phyloP scores from a whole-genome alignment of 805 yeast species.

The Yamadazyma sp. region DNA sequence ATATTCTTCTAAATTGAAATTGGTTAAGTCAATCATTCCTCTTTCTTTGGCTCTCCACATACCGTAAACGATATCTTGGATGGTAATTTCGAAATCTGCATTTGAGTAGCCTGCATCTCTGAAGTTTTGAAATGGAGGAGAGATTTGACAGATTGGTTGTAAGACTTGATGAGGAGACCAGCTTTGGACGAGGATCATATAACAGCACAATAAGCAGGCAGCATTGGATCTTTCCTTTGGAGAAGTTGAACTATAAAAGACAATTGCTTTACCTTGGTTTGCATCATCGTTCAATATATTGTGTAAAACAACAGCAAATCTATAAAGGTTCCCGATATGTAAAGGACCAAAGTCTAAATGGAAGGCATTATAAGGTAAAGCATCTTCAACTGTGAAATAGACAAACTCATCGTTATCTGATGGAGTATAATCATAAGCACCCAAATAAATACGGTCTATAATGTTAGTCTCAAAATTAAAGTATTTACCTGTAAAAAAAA shows the following conservation, averaged over 20 bases:
- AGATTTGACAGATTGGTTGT: slow-evolving; percentile 89
- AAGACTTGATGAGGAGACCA: slow-evolving; percentile 99
- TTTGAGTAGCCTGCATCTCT: slow-evolving; percentile 97
- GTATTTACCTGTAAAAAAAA: too few species aligned
- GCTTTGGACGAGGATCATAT: slow-evolving; percentile 90
- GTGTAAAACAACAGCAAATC: slow-evolving; percentile 93
- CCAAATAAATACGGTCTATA: slow-evolving; percentile 72
- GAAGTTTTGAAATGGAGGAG: slow-evolving; percentile 91
- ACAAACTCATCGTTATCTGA: slow-evolving; percentile 71
- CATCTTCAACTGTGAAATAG: slow-evolving; percentile 88
- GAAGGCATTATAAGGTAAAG: slow-evolving; percentile 90
- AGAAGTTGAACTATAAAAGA: slow-evolving; percentile 80
- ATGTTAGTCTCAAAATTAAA: slow-evolving; percentile 21
- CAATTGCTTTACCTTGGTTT: slow-evolving; percentile 85
- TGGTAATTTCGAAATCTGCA: slow-evolving; percentile 90
- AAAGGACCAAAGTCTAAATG: slow-evolving; percentile 96
- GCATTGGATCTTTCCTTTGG: slow-evolving; percentile 87
- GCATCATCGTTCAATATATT: slow-evolving; percentile 83
- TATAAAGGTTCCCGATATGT: slow-evolving; percentile 86
- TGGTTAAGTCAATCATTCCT: slow-evolving; percentile 79
- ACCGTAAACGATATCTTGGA: slow-evolving; percentile 94
- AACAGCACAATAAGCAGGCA: slow-evolving; percentile 89
- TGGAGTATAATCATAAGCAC: slow-evolving; percentile 82
- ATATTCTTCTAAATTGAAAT: slow-evolving; percentile 87
- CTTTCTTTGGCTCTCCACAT: slow-evolving; percentile 97